A percentile compares a stretch with the other conserved stretches of the same genome.
phyloP scores from a whole-genome alignment of 2,329 filamentous ascomycete genomes.

The Ophiostoma sp. region DNA sequence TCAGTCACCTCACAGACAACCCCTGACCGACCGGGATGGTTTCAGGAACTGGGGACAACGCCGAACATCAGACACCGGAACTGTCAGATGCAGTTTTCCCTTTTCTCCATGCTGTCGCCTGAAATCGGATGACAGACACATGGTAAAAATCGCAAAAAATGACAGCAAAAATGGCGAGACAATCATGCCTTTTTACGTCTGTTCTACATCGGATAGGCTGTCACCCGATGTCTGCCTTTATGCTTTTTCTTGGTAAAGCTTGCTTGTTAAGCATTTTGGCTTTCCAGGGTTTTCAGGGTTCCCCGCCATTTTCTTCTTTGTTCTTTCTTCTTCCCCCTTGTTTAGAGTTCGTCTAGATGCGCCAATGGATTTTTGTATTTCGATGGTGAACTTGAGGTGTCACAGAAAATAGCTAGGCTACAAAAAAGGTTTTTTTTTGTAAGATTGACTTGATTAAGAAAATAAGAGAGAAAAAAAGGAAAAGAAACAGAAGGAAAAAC shows the following conservation, averaged over 20 bases:
- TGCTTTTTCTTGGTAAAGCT: not conserved
- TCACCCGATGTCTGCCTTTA: slow-evolving; percentile 9
- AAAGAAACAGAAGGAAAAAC: not conserved
- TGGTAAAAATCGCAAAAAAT: not conserved
- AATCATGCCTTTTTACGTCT: not conserved
- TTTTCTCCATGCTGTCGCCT: not conserved
- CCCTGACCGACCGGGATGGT: slow-evolving; percentile 10
- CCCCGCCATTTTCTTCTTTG: not conserved
- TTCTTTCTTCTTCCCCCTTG: not conserved
- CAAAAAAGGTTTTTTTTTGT: not conserved
- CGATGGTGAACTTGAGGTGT: not conserved
- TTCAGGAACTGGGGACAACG: not conserved
- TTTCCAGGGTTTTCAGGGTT: not conserved
- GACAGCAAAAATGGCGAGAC: not conserved
- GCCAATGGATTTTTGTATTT: slow-evolving; percentile 1
- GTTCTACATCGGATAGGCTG: not conserved
- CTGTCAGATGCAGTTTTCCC: slow-evolving; percentile 5
- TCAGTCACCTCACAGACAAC: not conserved
- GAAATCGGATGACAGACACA: not conserved
- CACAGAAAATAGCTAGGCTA: slow-evolving; percentile 5
- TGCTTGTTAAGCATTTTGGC: not conserved
- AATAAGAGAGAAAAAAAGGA: not conserved
- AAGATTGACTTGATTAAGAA: slow-evolving; percentile 12
- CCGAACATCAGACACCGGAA: slow-evolving; percentile 20
- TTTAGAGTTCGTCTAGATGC: not conserved